Evolutionary conservation across 2,329 filamentous ascomycete species (phyloP), one percentile per base, ranked within the genome.

Genomic region (Fusarium tjaetaba): DNA sequence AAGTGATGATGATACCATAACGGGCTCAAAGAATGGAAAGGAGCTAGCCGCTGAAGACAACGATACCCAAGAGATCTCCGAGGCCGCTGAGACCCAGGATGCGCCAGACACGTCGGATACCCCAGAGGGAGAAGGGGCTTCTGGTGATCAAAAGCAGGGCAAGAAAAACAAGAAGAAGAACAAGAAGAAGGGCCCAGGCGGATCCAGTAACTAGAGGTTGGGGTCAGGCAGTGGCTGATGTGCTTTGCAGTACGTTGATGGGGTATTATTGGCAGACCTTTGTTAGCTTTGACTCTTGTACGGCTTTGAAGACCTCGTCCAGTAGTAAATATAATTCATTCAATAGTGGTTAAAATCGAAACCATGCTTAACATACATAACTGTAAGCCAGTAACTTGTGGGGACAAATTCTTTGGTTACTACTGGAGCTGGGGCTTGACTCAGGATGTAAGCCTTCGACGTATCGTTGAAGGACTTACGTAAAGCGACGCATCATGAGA

Each of bases 141-240:
- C 72, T 7, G 59, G 65, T 16, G 65, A 73, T n/a, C 69, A 65
- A 48, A 78, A 78, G 51, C 20, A 56, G 32, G 65, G 63, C 18
- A 72, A 73, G 28, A 79, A 78, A 61, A 77, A 75, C 28, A 77
- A 78, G 46, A 79, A 76, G 60, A 76, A 76, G 51, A 77, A 78
- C 48, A 78, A 78, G 66, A 79, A 79, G 72, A 75, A 77, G 61
- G 76, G 74, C 10, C 38, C 72, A 20, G 66, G 63, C 32, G 70
- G 68, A 24, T 52, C 73, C 34, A 64, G 62, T 30, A 64, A 48
- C 52, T 76, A 77, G 56, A 55, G 28, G 11, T 26, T 32, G n/a
- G 32, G 46, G 48, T 34, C 61, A 43, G 20, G 18, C 36, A 48
- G 43, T 41, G 28, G 46, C 38, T 62, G 32, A 60, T 30, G n/a